These are phyloP conservation scores for Colletotrichum sp. DNA, from an alignment of 2,329 filamentous ascomycete species.

Conservation along the genomic window DNA sequence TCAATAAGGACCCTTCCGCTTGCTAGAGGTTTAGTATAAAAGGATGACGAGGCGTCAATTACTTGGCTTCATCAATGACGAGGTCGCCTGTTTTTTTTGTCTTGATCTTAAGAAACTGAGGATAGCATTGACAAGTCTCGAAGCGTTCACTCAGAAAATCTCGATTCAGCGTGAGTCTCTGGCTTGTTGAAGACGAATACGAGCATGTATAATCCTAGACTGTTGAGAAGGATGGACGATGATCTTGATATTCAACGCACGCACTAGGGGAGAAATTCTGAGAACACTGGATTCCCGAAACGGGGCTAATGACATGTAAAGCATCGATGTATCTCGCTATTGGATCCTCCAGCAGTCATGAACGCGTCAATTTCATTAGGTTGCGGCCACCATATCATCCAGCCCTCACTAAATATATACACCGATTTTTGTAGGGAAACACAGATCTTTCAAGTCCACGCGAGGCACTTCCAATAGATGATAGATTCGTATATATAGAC, in stretches of 20 bases:
- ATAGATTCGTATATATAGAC: not conserved
- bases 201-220: not conserved
- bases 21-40: not conserved
- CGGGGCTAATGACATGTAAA: not conserved
- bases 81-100: not conserved
- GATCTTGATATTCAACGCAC: not conserved
- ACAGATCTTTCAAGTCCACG: not conserved
- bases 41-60: not conserved
- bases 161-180: too few species aligned
- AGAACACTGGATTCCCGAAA: not conserved
- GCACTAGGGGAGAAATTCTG: not conserved
- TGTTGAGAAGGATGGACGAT: not conserved
- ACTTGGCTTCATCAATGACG: not conserved
- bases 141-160: not conserved
- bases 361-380: too few species aligned
- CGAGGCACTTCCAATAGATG: not conserved
- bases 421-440: not conserved
- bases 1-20: not conserved
- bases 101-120: not conserved
- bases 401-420: not conserved
- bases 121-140: not conserved
- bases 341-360: not conserved
- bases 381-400: not conserved
- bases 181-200: too few species aligned
- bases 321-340: not conserved